Base-by-base conservation (phyloP, 192 early-diverging fungal genomes). In the Jimgerdemannia flammicorona region DNA sequence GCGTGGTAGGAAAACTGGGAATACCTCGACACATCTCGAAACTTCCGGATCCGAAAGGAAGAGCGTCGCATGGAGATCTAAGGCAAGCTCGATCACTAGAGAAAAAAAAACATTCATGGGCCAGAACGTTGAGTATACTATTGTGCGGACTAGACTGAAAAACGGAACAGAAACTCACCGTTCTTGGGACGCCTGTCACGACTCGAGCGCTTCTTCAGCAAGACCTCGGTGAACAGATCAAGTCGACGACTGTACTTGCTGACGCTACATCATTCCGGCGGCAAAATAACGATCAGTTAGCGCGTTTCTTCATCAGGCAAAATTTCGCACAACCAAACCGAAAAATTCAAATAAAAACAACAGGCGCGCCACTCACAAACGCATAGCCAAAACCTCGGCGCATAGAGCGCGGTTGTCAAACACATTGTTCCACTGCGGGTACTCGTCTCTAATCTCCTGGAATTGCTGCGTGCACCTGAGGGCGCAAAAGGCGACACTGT, bases 31-130 rank as follows among this genome's bases (percentile, higher is more conserved):
- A n/a, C 65, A 64, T 9, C 40, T 64, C 63, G 65, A 66, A 8
- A 73, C 72, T 64, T 73, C 67, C 40, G 72, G 64, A 42, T 73
- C 72, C 39, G 67, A 66, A 49, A 73, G 44, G 39, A 73, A 65
- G 63, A 67, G 17, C 20, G 63, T 66, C 4, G 72, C 72, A 73
- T 73, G 72, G 6, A 73, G 3, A 14, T 73, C 42, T 6, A 73
- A 49, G 18, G 72, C 72, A 4, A 73, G 39, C 40, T 73, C 72
- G 18, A 73, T 39, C 2, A 64, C 72, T 73, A 41, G 14, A 59
- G 2, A 14, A 14, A 59, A 59, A 59, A 14, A 14, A 59, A 59
- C 14, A 59, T 59, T 59, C 49, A 6, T 59, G 14, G 6, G 49
- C 6, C 14, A 59, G 49, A 59, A 10, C 49, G 49, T 59, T 14